These are phyloP conservation scores for Cadophora luteo-olivacea DNA, from an alignment of 2,329 filamentous ascomycete species.

Conservation along the genomic window DNA sequence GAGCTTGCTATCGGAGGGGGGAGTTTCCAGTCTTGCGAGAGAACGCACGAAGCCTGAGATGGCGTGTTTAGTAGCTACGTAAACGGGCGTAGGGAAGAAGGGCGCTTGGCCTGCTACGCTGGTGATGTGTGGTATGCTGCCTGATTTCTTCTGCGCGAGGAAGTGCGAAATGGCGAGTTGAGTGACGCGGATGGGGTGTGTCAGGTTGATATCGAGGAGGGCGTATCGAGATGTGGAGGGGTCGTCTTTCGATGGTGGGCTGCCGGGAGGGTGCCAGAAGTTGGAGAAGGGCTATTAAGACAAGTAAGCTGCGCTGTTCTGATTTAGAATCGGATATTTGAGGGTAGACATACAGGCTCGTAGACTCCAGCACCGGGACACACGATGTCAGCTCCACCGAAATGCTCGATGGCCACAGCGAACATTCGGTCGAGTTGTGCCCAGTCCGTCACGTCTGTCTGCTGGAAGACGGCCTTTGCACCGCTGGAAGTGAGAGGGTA, in stretches of 20 bases:
- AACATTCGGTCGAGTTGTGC: constrained; percentile 48
- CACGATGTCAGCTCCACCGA: constrained; percentile 48
- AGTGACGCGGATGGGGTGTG: constrained; percentile 57
- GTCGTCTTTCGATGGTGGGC: constrained; percentile 49
- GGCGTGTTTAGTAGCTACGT: constrained; percentile 56
- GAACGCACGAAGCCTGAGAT: constrained; percentile 54
- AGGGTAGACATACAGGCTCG: constrained; percentile 46
- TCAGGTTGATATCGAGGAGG: constrained; percentile 56
- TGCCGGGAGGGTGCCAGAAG: constrained; percentile 57
- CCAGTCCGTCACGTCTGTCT: constrained; percentile 55
- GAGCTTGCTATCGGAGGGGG: constrained; percentile 37
- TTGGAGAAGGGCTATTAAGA: constrained; percentile 52
- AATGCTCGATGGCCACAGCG: constrained; percentile 44
- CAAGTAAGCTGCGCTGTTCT: neutral
- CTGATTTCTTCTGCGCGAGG: constrained; percentile 43
- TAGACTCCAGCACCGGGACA: constrained; percentile 56
- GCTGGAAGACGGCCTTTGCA: constrained; percentile 49
- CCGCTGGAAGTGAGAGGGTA: constrained; percentile 29
- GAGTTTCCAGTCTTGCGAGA: constrained; percentile 47
- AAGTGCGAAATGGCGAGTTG: constrained; percentile 58
- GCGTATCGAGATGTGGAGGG: constrained; percentile 50
- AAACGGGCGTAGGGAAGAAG: constrained; percentile 51
- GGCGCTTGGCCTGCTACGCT: constrained; percentile 53
- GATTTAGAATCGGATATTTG: neutral
- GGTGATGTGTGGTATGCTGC: constrained; percentile 53